Evolutionary conservation across 2,329 filamentous ascomycete species (phyloP).

Genomic region (Magnaporthiopsis poae): DNA sequence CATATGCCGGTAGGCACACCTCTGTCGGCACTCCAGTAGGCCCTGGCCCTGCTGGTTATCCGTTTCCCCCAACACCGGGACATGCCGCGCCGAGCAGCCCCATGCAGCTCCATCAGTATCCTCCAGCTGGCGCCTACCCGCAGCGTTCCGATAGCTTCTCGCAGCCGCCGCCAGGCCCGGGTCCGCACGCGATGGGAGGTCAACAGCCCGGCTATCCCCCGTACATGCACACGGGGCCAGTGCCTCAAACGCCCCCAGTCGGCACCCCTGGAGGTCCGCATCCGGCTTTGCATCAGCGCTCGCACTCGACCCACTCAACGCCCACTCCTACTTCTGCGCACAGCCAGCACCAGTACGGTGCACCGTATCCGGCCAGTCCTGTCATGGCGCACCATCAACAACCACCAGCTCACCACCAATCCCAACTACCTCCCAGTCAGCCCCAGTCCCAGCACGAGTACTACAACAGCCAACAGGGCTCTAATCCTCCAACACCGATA

Average conservation of each 20-base stretch:
- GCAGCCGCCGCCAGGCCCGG: constrained; percentile 18
- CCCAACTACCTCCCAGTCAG: constrained; percentile 13
- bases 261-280: constrained; percentile 31
- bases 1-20: constrained; percentile 24
- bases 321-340: constrained; percentile 54
- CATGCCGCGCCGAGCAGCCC: constrained; percentile 38
- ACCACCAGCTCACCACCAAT: constrained; percentile 33
- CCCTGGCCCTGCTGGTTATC: constrained; percentile 33
- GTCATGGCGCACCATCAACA: constrained; percentile 34
- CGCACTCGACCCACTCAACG: constrained; percentile 49
- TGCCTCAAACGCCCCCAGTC: constrained; percentile 42
- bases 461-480: constrained; percentile 36
- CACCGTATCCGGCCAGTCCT: constrained; percentile 43
- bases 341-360: constrained; percentile 44
- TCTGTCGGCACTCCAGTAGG: constrained; percentile 2
- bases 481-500: constrained; percentile 44
- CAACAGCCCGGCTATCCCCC: constrained; percentile 22
- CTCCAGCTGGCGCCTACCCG: constrained; percentile 32
- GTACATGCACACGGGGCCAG: constrained; percentile 29
- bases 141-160: constrained; percentile 35
- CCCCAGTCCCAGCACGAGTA: constrained; percentile 38
- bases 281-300: constrained; percentile 34
- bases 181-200: constrained; percentile 19
- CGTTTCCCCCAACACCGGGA: constrained; percentile 37
- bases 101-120: constrained; percentile 41